Base-by-base conservation (phyloP, 768 basidiomycete genomes). In the Leccinum broughii region DNA sequence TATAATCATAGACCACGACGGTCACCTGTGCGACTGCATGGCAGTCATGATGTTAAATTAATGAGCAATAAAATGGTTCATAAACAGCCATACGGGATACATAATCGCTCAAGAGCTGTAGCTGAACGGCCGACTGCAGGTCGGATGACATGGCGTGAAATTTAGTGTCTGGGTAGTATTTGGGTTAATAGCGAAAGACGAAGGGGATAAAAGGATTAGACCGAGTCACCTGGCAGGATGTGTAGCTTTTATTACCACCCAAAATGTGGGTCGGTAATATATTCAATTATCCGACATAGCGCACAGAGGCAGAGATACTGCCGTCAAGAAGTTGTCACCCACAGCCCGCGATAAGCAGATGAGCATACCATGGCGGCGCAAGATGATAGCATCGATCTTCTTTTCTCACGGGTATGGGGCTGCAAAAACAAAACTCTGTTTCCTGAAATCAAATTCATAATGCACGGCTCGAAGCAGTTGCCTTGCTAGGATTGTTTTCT, bases 371-470 rank as follows among this genome's bases (percentile, higher is more conserved):
- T 8, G 28, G 28, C 28, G 6, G 28, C 28, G 28, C 28, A 8
- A 0, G 28, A 28, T 15, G 41, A 20, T 20, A 44, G n/a, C 17
- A 44, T 44, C n/a, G 10, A 11, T 44, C 8, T 17, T 6, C 8
- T 0, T 41, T 41, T n/a, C 3, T 9, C 39, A 41, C 39, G n/a
- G n/a, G n/a, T n/a, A n/a, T n/a, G n/a, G 17, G n/a, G 2, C 9
- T 4, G 37, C 1, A 3, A 39, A 39, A 0, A 8, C 37, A n/a
- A n/a, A n/a, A n/a, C n/a, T n/a, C n/a, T 39, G 3, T 17, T 39
- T 39, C 37, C 37, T 39, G 0, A 3, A 4, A n/a, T 3, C 9
- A 4, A 10, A 5, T 0, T 20, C n/a, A 8, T 0, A 44, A 44
- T 44, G 41, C 41, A 6, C 10, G 2, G 10, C 26, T 9, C 41